phyloP scores from a whole-genome alignment of 208 protist species.

The Vickermania ingenoplastis region DNA sequence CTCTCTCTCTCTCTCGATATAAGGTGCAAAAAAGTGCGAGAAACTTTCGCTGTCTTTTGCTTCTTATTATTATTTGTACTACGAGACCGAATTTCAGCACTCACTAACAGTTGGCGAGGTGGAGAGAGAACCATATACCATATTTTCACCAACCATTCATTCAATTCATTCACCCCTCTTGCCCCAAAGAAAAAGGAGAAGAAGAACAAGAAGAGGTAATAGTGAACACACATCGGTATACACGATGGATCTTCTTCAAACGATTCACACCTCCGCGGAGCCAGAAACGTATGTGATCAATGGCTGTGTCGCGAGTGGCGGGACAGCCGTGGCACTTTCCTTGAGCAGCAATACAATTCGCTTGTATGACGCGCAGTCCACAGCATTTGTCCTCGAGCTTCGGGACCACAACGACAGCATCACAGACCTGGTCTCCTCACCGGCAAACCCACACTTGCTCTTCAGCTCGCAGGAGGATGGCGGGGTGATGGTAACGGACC shows the following conservation, averaged over 20 bases:
- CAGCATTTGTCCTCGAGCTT: constrained; percentile 33
- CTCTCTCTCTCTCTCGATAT: too few species aligned
- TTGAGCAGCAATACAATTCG: constrained; percentile 46
- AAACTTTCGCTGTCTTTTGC: too few species aligned
- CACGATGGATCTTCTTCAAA: constrained; percentile 30
- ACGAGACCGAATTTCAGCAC: too few species aligned
- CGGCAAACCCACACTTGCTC: constrained; percentile 33
- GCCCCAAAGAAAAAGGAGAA: too few species aligned
- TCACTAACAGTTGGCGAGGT: too few species aligned
- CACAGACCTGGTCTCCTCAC: constrained; percentile 35
- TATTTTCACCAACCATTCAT: too few species aligned
- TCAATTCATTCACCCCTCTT: too few species aligned
- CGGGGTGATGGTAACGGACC: constrained; percentile 71
- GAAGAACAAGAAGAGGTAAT: not conserved
- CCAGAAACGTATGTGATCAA: constrained; percentile 53
- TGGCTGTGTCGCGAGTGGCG: constrained; percentile 49
- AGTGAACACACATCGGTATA: not conserved
- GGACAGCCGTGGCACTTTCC: constrained; percentile 39
- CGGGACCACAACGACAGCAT: constrained; percentile 56
- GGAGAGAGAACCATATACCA: too few species aligned
- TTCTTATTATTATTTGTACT: too few species aligned
- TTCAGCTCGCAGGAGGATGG: constrained; percentile 71
- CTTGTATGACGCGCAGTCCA: constrained; percentile 47
- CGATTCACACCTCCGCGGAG: constrained; percentile 46
- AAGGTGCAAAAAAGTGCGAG: too few species aligned